Base-by-base conservation (phyloP, 331 rosid species). In the Quercus phellos region DNA sequence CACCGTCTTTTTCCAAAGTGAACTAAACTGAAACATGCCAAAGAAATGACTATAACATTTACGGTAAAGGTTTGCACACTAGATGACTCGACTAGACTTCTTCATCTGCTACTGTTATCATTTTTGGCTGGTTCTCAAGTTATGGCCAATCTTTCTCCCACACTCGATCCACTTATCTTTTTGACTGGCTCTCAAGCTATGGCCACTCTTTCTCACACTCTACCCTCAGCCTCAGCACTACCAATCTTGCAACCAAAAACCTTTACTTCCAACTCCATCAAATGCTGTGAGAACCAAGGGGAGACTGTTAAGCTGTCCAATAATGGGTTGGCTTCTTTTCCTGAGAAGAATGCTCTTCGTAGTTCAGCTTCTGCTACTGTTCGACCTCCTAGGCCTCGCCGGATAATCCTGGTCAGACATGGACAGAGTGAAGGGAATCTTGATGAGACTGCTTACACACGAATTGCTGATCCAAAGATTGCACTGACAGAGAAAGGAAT, bases 371-470 rank as follows among this genome's bases (percentile, higher is more conserved):
- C 30, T 30, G 19, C 76, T 43, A 66, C 17, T 1, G 13, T 38
- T 34, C 85, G 82, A 1, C 91, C 96, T 24, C 97, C 96, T 0
- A 67, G 97, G 76, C 98, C 98, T 5, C 87, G 90, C 55, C 88
- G 98, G 73, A 94, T 94, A 79, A 90, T 94, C 76, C 85, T 94
- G 19, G 96, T 94, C 1, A 86, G 98, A 38, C 98, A 94, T 6
- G 98, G 98, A 46, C 87, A 94, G 83, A 91, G 96, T 24, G 88
- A 90, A 79, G 97, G 98, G 1, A 94, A 94, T 82, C 86, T 94
- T 5, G 97, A 94, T 42, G 98, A 94, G 84, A 79, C 78, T 34
- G 82, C 71, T 10, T 94, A 91, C 78, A 86, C 98, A 0, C 81
- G 94, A 19, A 74, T 89, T 3, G 90, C 94, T 1, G 98, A 94